phyloP scores from a whole-genome alignment of 768 basidiomycete genomes.

The Leccinum truebloodii region DNA sequence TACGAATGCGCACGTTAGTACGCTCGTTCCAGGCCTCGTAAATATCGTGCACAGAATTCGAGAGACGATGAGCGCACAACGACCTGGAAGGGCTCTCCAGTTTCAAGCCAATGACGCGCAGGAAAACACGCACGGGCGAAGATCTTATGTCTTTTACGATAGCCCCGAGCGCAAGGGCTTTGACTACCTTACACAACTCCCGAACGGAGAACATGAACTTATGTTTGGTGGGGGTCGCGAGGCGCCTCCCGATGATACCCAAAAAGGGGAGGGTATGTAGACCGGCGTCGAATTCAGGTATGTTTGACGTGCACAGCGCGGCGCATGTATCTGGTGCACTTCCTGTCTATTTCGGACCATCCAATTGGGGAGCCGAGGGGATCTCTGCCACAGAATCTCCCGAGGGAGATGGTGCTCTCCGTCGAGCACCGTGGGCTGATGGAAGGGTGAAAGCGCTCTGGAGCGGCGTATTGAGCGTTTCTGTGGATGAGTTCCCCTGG shows the following conservation, averaged over 20 bases:
- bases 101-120: constrained; percentile 7
- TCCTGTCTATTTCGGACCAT: constrained; percentile 51
- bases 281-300: constrained; percentile 27
- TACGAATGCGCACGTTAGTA: constrained; percentile 54
- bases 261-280: constrained; percentile 17
- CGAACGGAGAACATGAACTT: constrained; percentile 45
- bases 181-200: constrained; percentile 72
- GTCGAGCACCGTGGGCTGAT: constrained; percentile 33
- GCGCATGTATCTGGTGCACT: constrained; percentile 52
- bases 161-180: constrained; percentile 40
- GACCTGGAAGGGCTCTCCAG: constrained; percentile 43
- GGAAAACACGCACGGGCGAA: constrained; percentile 35
- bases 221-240: constrained; percentile 69
- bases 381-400: constrained; percentile 14
- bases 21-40: constrained; percentile 45
- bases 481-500: constrained; percentile 66
- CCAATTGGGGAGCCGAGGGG: constrained; percentile 45
- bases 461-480: constrained; percentile 65
- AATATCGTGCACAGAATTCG: constrained; percentile 37
- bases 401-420: constrained; percentile 13
- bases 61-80: constrained; percentile 66
- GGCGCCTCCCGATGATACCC: constrained; percentile 15
- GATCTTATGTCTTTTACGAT: constrained; percentile 63
- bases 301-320: constrained; percentile 37
- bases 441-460: constrained; percentile 57